Evolutionary conservation across 768 basidiomycete species (phyloP).

Genomic region (Boletales sp.): DNA sequence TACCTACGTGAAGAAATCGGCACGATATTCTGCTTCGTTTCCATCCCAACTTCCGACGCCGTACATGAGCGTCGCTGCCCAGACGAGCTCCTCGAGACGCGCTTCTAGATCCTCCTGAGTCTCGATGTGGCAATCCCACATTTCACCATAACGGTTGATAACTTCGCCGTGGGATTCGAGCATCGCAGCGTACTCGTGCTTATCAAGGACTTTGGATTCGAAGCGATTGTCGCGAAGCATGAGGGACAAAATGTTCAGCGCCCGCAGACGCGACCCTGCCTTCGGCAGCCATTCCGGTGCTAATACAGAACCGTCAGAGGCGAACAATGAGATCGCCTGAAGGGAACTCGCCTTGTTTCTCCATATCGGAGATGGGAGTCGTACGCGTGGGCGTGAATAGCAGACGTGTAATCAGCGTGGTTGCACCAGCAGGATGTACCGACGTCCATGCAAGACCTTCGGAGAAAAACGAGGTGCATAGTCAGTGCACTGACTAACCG

Average conservation of each 20-base stretch:
- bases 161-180: slow-evolving; percentile 36
- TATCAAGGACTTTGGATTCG: slow-evolving; percentile 25
- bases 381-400: slow-evolving; percentile 23
- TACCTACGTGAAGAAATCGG: slow-evolving; percentile 65
- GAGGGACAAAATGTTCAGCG: slow-evolving; percentile 51
- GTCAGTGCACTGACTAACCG: not conserved
- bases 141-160: slow-evolving; percentile 39
- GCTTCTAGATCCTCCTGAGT: slow-evolving; percentile 38
- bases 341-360: slow-evolving; percentile 14
- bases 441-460: slow-evolving; percentile 58
- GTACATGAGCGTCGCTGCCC: slow-evolving; percentile 56
- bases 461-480: not conserved
- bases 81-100: slow-evolving; percentile 63
- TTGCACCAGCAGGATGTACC: slow-evolving; percentile 41
- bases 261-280: slow-evolving; percentile 33
- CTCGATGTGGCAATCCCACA: slow-evolving; percentile 44
- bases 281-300: slow-evolving; percentile 26
- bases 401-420: slow-evolving; percentile 34
- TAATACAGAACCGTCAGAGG: slow-evolving; percentile 1
- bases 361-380: slow-evolving; percentile 18
- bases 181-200: slow-evolving; percentile 34
- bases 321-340: not conserved
- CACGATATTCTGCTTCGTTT: slow-evolving; percentile 40
- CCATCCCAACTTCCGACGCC: slow-evolving; percentile 53
- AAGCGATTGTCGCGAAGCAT: slow-evolving; percentile 50